Evolutionary conservation across 345 rosid genomes (phyloP).

Genomic region (Salix suchowensis): DNA sequence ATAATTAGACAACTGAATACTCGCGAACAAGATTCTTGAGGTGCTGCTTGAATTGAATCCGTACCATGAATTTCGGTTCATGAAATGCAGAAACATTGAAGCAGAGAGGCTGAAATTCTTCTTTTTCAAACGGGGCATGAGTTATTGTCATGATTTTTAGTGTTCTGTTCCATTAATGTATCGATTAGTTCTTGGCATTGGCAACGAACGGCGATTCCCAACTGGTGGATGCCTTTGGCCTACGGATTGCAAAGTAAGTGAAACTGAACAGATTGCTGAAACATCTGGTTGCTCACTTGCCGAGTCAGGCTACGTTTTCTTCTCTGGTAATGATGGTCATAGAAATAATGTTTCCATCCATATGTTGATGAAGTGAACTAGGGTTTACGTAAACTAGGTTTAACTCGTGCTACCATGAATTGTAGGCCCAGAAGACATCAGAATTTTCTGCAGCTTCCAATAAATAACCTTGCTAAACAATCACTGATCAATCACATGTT

Average conservation of each 20-base stretch:
- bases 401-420: no score
- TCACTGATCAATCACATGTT: neutral
- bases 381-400: neutral
- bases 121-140: neutral
- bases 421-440: neutral
- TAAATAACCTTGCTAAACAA: neutral
- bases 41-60: neutral
- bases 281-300: neutral
- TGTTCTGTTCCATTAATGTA: no score
- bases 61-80: neutral
- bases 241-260: neutral
- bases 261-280: neutral
- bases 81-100: neutral
- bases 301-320: neutral
- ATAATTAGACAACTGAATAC: neutral
- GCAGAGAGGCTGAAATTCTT: neutral
- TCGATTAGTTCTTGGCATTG: neutral
- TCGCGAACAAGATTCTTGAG: neutral
- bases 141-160: no score
- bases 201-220: neutral
- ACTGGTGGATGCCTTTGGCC: neutral
- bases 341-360: no score
- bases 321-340: neutral
- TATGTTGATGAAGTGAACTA: no score
- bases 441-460: neutral